These are phyloP conservation scores for Anisodus acutangulus DNA, from an alignment of 257 asterid species.

Conservation along the genomic window DNA sequence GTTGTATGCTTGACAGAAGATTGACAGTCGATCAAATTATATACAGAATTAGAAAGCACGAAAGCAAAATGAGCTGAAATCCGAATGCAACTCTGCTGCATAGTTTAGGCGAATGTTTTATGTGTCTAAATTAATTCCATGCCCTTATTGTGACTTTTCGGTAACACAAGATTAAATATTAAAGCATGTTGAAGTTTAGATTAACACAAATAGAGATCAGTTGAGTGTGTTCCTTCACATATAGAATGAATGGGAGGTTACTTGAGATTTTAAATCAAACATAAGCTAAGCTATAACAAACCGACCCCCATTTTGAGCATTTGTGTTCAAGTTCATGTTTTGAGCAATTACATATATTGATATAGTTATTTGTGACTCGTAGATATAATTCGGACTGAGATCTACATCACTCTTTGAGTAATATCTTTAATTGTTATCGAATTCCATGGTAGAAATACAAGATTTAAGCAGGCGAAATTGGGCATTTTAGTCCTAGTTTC, in stretches of 20 bases:
- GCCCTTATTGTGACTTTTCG: background rate
- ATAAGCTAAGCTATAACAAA: background rate
- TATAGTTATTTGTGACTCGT: too few species aligned
- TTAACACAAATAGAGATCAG: background rate
- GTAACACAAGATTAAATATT: background rate
- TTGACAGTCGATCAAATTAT: background rate
- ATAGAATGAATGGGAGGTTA: background rate
- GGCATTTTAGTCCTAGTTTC: too few species aligned
- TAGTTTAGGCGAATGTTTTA: background rate
- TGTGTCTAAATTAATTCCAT: background rate
- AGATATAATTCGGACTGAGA: too few species aligned
- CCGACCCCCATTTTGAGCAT: too few species aligned
- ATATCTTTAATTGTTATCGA: too few species aligned
- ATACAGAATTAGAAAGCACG: background rate
- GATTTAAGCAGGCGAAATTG: too few species aligned
- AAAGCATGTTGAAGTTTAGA: background rate
- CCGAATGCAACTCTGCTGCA: background rate
- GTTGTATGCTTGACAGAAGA: background rate
- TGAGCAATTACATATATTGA: too few species aligned
- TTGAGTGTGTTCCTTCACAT: background rate
- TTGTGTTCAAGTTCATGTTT: too few species aligned
- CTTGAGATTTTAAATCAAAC: background rate
- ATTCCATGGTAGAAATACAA: too few species aligned
- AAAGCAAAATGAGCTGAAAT: background rate
- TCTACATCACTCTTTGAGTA: too few species aligned